A percentile compares a stretch with the other conserved stretches of the same genome.
Conservation (phyloP, 2,329 filamentous ascomycete species). For the Colletotrichum lentis region DNA sequence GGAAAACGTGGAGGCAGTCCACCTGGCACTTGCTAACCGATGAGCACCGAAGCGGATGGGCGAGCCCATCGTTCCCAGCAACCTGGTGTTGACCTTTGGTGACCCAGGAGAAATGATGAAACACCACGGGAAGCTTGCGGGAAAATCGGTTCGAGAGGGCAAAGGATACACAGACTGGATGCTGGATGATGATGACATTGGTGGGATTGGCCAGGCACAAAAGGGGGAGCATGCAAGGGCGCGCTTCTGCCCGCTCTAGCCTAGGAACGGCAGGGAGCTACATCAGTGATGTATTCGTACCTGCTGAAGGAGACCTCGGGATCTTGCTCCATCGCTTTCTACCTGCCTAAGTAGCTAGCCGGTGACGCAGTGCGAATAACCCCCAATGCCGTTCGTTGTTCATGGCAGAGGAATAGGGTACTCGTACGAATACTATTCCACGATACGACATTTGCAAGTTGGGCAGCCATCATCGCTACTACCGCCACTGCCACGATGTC, state of each 20-base stretch:
- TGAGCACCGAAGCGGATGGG: conserved; percentile 5
- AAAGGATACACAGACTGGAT: conserved; percentile 22
- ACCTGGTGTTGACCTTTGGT: conserved; percentile 24
- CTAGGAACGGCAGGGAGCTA: conserved; percentile 27
- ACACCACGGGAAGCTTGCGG: conserved; percentile 27
- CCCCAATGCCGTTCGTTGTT: not conserved
- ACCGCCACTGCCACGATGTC: not conserved
- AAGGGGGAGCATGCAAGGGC: conserved; percentile 11
- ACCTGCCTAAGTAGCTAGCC: not conserved
- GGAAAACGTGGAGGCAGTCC: conserved; percentile 33
- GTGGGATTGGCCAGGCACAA: conserved; percentile 7
- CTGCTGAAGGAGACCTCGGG: not conserved
- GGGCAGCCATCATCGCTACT: conserved; percentile 4
- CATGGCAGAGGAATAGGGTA: not conserved
- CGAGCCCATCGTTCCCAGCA: conserved; percentile 23
- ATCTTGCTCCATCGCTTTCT: conserved; percentile 13
- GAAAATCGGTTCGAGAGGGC: conserved; percentile 5
- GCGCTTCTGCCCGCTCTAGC: conserved; percentile 9
- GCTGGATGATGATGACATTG: conserved; percentile 36
- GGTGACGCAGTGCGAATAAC: not conserved
- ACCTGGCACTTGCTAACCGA: conserved; percentile 15
- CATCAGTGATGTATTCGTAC: conserved; percentile 1
- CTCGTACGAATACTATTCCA: not conserved
- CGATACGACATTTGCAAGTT: conserved; percentile 2
- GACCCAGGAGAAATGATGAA: conserved; percentile 33